Conservation (phyloP, 257 asterid genomes). For the Solanum arcanum region DNA sequence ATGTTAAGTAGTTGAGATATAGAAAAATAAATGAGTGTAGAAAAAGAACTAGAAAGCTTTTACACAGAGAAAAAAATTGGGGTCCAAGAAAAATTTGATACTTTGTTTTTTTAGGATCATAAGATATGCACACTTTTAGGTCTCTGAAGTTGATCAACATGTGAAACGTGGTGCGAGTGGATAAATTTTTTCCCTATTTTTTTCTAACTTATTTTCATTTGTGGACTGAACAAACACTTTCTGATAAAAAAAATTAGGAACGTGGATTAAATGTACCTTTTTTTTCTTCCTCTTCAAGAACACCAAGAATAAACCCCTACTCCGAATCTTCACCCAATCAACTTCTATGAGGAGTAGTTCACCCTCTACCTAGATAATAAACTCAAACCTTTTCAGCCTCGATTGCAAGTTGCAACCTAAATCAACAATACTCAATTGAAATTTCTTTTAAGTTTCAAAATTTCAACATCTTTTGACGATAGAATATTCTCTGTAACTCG, state of each 20-base stretch:
- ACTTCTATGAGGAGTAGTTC: background rate
- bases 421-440: background rate
- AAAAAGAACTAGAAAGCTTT: background rate
- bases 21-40: background rate
- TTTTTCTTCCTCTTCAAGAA: background rate
- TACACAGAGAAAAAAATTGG: background rate
- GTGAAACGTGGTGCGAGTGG: background rate
- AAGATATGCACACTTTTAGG: background rate
- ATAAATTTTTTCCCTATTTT: background rate
- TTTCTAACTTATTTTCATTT: background rate
- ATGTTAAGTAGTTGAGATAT: background rate
- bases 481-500: no score
- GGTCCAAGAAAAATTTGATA: background rate
- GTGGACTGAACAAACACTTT: background rate
- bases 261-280: no score
- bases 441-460: no score
- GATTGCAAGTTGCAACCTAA: background rate
- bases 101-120: background rate
- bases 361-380: background rate
- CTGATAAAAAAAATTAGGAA: background rate
- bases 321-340: background rate
- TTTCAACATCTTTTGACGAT: no score
- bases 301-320: background rate
- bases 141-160: background rate
- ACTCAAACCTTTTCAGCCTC: background rate